Base-by-base conservation (phyloP, 352 stramenopile genomes). In the Peronospora destructor region DNA sequence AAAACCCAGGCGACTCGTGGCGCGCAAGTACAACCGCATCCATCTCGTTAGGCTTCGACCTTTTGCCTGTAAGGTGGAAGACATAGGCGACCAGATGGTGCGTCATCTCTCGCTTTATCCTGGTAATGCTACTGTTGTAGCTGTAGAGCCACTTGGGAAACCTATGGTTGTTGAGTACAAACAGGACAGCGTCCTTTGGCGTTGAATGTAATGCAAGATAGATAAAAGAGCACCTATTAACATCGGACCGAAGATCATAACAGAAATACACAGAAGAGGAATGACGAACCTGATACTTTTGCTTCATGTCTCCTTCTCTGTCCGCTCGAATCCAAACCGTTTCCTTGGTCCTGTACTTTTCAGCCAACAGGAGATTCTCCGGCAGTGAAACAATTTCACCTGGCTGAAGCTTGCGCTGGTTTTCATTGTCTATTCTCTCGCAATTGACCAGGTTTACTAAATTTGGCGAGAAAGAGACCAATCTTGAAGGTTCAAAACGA, bases 81-180 rank as follows among this genome's bases (percentile, higher is more conserved):
- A 82, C 57, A 35, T 82, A 82, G 8, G 60, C 59, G 8, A 58
- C 61, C 39, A 82, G 37, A 16, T 68, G 56, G 36, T 82, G 71
- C 8, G 59, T 65, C 67, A 77, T 74, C 33, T 73, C 62, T 35
- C 67, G 71, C 42, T 78, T 61, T 13, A 40, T 69, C 37, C 68
- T 59, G 6, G 64, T 82, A 17, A 68, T 48, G 36, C 65, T 73
- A 28, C 67, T 77, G 41, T 76, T 59, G 49, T 77, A 82, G 36
- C 54, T 68, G 53, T 82, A 82, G 33, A 70, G 60, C 71, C 71
- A 82, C 33, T 68, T 72, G 14, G 68, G 67, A 37, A 71, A 77
- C 14, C 59, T 65, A 23, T 75, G 59, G 25, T 81, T 76, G 59
- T 81, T 81, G 21, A 81, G 52, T 33, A 76, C 61, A 41, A 55